Conservation (phyloP, 2,329 filamentous ascomycete genomes). For the Teratosphaeria destructans region DNA sequence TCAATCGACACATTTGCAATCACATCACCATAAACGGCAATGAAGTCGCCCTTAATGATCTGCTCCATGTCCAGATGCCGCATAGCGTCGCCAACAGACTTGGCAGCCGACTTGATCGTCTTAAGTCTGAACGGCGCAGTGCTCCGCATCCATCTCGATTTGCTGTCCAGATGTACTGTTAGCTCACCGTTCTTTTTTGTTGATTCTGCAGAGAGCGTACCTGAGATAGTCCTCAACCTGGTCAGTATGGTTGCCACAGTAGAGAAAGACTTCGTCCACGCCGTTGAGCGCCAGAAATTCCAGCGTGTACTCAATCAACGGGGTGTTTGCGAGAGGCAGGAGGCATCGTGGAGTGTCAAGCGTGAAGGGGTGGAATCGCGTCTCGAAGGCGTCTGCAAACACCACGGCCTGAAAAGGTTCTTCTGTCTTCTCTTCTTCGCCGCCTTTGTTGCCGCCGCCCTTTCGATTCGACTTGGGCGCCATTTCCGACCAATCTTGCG, state of each 20-base stretch:
- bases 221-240: constrained; percentile 80
- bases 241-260: constrained; percentile 78
- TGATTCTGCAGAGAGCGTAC: constrained; percentile 23
- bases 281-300: constrained; percentile 92
- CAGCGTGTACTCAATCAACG: constrained; percentile 93
- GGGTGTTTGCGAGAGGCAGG: constrained; percentile 82
- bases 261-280: constrained; percentile 88
- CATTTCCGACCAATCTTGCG: background rate
- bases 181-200: background rate
- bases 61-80: constrained; percentile 82
- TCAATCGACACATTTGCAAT: constrained; percentile 86
- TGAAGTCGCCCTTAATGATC: constrained; percentile 79
- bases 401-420: constrained; percentile 58
- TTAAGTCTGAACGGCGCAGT: constrained; percentile 77
- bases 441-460: background rate
- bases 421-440: constrained; percentile 46
- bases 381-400: constrained; percentile 89
- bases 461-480: background rate
- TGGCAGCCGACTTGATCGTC: constrained; percentile 77
- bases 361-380: constrained; percentile 80
- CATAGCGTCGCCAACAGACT: constrained; percentile 86
- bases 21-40: constrained; percentile 85
- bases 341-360: constrained; percentile 87
- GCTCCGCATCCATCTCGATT: constrained; percentile 60
- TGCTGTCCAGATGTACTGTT: constrained; percentile 1